These are phyloP conservation scores for Elsinoe perseae DNA, from an alignment of 2,329 filamentous ascomycete genomes.

Conservation along the genomic window DNA sequence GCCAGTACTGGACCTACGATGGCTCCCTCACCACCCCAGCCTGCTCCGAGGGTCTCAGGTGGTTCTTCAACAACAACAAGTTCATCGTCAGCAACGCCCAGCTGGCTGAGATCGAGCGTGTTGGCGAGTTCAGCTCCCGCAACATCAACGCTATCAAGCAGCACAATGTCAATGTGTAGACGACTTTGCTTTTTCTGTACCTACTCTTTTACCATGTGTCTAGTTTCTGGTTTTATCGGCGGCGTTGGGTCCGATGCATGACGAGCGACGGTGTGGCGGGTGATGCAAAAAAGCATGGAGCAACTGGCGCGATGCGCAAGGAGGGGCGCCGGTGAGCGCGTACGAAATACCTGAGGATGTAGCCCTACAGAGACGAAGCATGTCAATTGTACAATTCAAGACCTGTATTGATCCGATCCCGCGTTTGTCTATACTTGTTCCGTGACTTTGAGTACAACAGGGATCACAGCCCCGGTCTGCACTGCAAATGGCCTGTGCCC, in stretches of 20 bases:
- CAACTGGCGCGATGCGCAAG: not conserved
- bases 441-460: constrained; percentile 41
- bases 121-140: not conserved
- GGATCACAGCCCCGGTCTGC: constrained; percentile 45
- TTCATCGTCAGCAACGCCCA: not conserved
- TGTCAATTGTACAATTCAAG: not conserved
- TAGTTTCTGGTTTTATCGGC: not conserved
- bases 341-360: not conserved
- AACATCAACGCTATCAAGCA: constrained; percentile 8
- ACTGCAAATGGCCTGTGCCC: constrained; percentile 42
- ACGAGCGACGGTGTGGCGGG: not conserved
- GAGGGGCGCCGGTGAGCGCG: not conserved
- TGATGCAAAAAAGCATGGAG: not conserved
- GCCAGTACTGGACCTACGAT: constrained; percentile 14
- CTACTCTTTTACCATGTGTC: not conserved
- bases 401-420: not conserved
- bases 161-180: constrained; percentile 8
- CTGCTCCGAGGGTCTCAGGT: constrained; percentile 14
- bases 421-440: not conserved
- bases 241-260: not conserved
- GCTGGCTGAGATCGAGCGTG: constrained; percentile 1
- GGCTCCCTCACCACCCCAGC: constrained; percentile 14
- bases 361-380: not conserved
- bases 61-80: constrained; percentile 12
- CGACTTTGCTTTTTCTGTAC: not conserved